Evolutionary conservation across 1,139 yeast genomes (phyloP).

Genomic region (Suhomyces panamericanus): DNA sequence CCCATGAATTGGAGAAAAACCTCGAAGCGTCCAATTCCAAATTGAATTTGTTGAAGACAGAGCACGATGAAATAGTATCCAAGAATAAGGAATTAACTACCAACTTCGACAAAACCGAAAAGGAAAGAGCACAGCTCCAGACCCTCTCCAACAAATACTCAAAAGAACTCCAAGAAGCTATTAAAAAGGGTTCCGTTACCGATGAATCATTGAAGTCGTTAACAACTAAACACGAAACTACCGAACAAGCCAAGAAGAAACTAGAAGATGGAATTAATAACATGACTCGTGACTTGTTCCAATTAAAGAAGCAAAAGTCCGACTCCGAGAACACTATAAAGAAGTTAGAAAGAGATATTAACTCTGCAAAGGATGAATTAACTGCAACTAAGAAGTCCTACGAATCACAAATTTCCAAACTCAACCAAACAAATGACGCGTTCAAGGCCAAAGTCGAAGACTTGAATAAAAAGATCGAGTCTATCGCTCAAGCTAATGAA

Average conservation of each 20-base stretch:
- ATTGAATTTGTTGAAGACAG: conserved; percentile 25
- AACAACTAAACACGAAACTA: conserved; percentile 28
- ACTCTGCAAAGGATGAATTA: conserved; percentile 14
- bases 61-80: conserved; percentile 9
- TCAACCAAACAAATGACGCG: conserved; percentile 24
- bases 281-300: conserved; percentile 81
- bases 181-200: conserved; percentile 24
- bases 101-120: conserved; percentile 14
- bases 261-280: conserved; percentile 89
- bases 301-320: conserved; percentile 59
- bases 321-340: conserved; percentile 48
- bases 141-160: conserved; percentile 27
- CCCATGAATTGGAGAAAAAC: conserved; percentile 32
- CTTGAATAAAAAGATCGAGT: conserved; percentile 20
- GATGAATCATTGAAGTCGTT: conserved; percentile 25
- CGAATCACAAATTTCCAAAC: conserved; percentile 25
- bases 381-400: conserved; percentile 18
- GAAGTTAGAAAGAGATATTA: conserved; percentile 41
- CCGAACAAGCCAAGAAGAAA: conserved; percentile 54
- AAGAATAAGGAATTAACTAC: conserved; percentile 9
- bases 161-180: conserved; percentile 32
- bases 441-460: conserved; percentile 27
- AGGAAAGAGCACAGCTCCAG: conserved; percentile 23
- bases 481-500: conserved; percentile 15
- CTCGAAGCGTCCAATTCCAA: conserved; percentile 38